Conservation (phyloP, 768 basidiomycete genomes). For the Hebeloma cylindrosporum region DNA sequence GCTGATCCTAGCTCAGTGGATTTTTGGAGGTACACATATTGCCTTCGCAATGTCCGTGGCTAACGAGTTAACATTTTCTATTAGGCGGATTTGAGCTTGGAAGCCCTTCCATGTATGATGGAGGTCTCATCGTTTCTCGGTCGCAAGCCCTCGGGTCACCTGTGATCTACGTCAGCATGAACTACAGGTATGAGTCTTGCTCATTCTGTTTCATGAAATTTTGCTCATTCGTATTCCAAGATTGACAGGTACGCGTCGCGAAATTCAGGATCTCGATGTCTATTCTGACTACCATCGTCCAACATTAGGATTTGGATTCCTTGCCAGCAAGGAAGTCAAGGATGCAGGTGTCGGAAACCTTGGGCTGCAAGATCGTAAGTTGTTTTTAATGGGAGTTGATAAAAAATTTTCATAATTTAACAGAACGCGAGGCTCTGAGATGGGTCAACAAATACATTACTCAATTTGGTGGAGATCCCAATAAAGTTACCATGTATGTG, state of each 20-base stretch:
- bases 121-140: conserved; percentile 40
- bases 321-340: conserved; percentile 51
- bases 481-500: conserved; percentile 56
- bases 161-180: conserved; percentile 54
- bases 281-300: no score
- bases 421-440: conserved; percentile 56
- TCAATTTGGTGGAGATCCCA: conserved; percentile 64
- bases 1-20: conserved; percentile 39
- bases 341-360: conserved; percentile 57
- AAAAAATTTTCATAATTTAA: not conserved
- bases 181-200: conserved; percentile 38
- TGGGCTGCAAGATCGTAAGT: conserved; percentile 66
- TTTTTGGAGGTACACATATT: conserved; percentile 43
- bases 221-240: conserved; percentile 2
- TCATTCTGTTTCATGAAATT: not conserved
- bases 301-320: conserved; percentile 49
- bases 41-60: conserved; percentile 1
- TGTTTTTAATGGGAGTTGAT: not conserved
- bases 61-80: not conserved
- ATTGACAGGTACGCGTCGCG: conserved; percentile 7
- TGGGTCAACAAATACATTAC: conserved; percentile 70
- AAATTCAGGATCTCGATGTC: no score
- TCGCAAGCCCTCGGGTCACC: conserved; percentile 44
- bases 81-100: conserved; percentile 46
- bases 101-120: conserved; percentile 41